Evolutionary conservation across 2,329 filamentous ascomycete genomes (phyloP), one percentile per base, ranked within the genome.

Genomic region (Cadophora malorum): DNA sequence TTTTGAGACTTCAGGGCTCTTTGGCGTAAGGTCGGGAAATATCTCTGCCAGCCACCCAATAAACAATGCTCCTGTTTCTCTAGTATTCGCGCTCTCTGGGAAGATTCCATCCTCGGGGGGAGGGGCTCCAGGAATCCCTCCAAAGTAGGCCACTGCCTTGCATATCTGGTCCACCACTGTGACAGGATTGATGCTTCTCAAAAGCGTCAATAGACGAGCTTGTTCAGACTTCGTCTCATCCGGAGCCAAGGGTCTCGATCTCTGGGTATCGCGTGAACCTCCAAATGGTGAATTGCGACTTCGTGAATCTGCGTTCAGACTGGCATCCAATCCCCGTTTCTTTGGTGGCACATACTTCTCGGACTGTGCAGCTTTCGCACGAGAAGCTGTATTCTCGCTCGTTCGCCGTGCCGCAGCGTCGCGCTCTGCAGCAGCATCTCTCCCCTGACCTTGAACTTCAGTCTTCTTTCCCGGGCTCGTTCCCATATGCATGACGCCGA

Each of bases 41-140:
- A 90, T 88, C 73, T 90, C 88, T 14, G 86, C 80, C 55, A 90
- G 78, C 87, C 88, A 90, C 23, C 85, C 84, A 35, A 90, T 81
- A 67, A 90, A 86, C 12, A 87, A 78, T 23, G 83, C 82, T 1
- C 88, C 88, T 1, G 83, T 79, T 3, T 88, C 87, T 74, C 89
- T 88, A 14, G 81, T 81, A 58, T 83, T 81, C 10, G 81, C 83
- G 71, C 88, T 90, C 31, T 81, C 79, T 1, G 88, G 87, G 63
- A 89, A 90, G 1, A 77, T 79, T 19, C 80, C 82, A 70, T 84
- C 80, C 33, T 81, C 77, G 0, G 83, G 81, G n/a, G 84, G 82
- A 8, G 84, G 84, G 4, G 83, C 84, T 33, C 83, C 84, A 47
- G 86, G 85, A 56, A 86, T 82, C 31, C 87, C 86, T 8, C 88